Percentiles rank a stretch among this genome's conserved stretches.
Conservation (phyloP, 2,329 filamentous ascomycete genomes). For the Paradendryphiella salina region DNA sequence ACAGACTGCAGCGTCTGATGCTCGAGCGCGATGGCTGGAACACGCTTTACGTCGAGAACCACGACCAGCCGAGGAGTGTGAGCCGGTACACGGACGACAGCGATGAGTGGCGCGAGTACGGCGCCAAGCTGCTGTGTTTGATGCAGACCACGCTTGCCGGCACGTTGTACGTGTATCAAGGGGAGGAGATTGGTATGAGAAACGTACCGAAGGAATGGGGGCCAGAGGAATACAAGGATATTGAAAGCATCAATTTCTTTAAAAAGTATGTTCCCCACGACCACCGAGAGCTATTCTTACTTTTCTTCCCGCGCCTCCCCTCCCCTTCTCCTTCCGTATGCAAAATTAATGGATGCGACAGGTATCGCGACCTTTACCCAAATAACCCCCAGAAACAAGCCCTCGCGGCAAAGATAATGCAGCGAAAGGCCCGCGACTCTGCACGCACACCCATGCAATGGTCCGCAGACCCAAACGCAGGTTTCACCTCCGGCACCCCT, state of each 20-base stretch:
- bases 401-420: conserved; percentile 49
- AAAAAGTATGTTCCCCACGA: conserved; percentile 36
- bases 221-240: conserved; percentile 55
- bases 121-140: conserved; percentile 53
- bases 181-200: conserved; percentile 57
- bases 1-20: conserved; percentile 44
- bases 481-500: conserved; percentile 62
- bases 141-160: conserved; percentile 55
- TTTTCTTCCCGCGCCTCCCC: not conserved
- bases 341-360: not conserved
- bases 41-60: conserved; percentile 57
- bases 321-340: conserved; percentile 3
- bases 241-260: conserved; percentile 62
- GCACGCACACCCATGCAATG: conserved; percentile 70
- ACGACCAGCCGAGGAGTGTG: conserved; percentile 57
- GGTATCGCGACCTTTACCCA: conserved; percentile 39
- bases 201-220: conserved; percentile 52
- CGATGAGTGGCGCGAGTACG: conserved; percentile 52
- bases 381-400: conserved; percentile 32
- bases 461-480: conserved; percentile 59
- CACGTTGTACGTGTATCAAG: conserved; percentile 56
- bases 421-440: conserved; percentile 67
- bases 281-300: too few species aligned
- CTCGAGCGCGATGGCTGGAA: conserved; percentile 52
- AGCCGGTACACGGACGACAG: conserved; percentile 55